These are phyloP conservation scores for Clausena lansium DNA, from an alignment of 345 rosid genomes.

Conservation along the genomic window DNA sequence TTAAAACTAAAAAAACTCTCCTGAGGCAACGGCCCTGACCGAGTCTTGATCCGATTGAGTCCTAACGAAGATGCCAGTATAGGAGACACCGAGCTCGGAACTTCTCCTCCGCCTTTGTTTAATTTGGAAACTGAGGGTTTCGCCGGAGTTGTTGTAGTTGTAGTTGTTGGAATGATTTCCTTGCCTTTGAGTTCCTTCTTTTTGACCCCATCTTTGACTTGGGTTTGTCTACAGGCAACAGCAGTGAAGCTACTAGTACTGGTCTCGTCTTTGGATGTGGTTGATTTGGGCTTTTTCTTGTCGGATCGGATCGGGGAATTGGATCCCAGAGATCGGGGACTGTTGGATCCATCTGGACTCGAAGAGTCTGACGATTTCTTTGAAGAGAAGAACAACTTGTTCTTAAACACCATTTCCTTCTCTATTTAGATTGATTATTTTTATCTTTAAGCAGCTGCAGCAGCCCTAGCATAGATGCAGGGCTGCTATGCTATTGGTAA, in stretches of 20 bases:
- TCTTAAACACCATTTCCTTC: conserved; percentile 80
- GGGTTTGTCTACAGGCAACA: conserved; percentile 45
- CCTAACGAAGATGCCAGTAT: conserved; percentile 94
- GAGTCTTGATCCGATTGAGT: conserved; percentile 85
- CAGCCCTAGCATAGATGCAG: conserved; percentile 26
- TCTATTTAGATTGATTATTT: background rate
- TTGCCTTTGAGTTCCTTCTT: conserved; percentile 63
- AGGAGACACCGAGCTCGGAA: conserved; percentile 63
- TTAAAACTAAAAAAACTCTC: conserved; percentile 71
- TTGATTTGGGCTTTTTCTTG: conserved; percentile 75
- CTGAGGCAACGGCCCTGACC: conserved; percentile 94
- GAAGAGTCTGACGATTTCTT: conserved; percentile 91
- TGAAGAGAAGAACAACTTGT: conserved; percentile 87
- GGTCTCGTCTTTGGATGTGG: conserved; percentile 46
- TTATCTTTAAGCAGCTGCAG: background rate
- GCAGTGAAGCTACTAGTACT: conserved; percentile 19
- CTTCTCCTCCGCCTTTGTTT: conserved; percentile 38
- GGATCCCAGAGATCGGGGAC: conserved; percentile 86
- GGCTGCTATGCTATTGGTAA: conserved; percentile 12
- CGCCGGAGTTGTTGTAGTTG: conserved; percentile 15
- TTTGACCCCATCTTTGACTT: conserved; percentile 56
- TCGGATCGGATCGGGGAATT: conserved; percentile 88
- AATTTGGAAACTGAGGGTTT: conserved; percentile 40
- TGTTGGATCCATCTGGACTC: conserved; percentile 81
- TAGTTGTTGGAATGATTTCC: conserved; percentile 19